Percentiles rank a stretch among this genome's conserved stretches.
These are phyloP conservation scores for Ganoderma lucidum DNA, from an alignment of 1,284 basidiomycete species.

Conservation along the genomic window DNA sequence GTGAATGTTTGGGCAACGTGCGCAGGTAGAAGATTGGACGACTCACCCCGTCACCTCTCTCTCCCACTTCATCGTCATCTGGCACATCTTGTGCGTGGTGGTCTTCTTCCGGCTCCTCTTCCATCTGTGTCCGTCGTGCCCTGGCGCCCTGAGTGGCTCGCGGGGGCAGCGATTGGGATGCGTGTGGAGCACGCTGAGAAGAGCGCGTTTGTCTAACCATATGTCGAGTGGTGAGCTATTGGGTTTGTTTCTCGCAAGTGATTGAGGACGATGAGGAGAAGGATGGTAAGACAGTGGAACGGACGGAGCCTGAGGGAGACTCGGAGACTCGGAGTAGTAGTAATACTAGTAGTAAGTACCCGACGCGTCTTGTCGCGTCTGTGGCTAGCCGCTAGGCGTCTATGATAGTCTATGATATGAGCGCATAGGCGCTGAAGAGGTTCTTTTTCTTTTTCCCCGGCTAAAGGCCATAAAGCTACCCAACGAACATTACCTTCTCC, in stretches of 20 bases:
- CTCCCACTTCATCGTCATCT: constrained; percentile 41
- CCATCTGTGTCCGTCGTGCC: constrained; percentile 12
- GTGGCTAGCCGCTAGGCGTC: background rate
- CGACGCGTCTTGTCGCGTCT: background rate
- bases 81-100: constrained; percentile 29
- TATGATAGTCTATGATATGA: background rate
- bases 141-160: constrained; percentile 2
- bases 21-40: background rate
- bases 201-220: background rate
- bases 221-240: background rate
- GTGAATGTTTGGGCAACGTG: background rate
- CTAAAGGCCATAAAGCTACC: no score
- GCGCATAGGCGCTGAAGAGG: background rate
- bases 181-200: background rate
- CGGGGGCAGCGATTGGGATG: background rate
- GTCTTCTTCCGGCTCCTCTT: constrained; percentile 35
- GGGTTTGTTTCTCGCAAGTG: background rate
- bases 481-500: no score
- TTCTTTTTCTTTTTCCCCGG: background rate
- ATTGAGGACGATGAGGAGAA: background rate
- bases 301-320: background rate
- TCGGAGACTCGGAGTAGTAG: no score
- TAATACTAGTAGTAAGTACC: no score
- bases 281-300: background rate
- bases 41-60: constrained; percentile 35